Evolutionary conservation across 2,329 filamentous ascomycete species (phyloP).

Genomic region (Colletotrichum karsti): DNA sequence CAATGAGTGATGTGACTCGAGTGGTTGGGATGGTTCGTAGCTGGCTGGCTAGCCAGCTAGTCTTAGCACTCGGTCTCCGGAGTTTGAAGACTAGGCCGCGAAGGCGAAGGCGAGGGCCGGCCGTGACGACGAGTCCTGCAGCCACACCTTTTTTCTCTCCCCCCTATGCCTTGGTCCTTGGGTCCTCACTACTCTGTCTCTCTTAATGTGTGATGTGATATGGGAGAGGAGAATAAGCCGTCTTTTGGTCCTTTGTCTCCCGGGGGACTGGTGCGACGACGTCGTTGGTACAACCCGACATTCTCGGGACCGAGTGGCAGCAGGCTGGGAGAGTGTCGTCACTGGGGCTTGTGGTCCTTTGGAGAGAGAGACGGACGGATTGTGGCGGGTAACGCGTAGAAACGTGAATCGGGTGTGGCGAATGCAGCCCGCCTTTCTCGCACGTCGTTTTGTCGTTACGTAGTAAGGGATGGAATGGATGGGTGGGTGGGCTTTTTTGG

Average conservation of each 20-base stretch:
- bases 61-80: too few relatives aligned
- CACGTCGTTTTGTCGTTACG: background rate
- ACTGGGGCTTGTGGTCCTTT: background rate
- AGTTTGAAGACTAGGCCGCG: background rate
- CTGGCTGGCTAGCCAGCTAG: too few relatives aligned
- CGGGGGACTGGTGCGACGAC: background rate
- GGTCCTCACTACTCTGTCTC: background rate
- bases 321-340: background rate
- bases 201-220: background rate
- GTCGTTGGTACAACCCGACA: background rate
- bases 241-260: too few relatives aligned
- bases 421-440: background rate
- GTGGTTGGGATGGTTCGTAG: too few relatives aligned
- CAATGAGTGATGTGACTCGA: too few relatives aligned
- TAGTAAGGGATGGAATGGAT: background rate
- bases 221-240: too few relatives aligned
- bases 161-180: background rate
- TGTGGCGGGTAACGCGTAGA: background rate
- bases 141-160: constrained; percentile 17
- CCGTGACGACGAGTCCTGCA: background rate
- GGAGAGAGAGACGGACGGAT: background rate
- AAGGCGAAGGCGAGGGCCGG: background rate
- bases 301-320: background rate
- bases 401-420: background rate
- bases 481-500: background rate